Evolutionary conservation across 164 flowering plant genomes (phyloP), one percentile per base, ranked within the genome.

Genomic region (Chimonanthus praecox): DNA sequence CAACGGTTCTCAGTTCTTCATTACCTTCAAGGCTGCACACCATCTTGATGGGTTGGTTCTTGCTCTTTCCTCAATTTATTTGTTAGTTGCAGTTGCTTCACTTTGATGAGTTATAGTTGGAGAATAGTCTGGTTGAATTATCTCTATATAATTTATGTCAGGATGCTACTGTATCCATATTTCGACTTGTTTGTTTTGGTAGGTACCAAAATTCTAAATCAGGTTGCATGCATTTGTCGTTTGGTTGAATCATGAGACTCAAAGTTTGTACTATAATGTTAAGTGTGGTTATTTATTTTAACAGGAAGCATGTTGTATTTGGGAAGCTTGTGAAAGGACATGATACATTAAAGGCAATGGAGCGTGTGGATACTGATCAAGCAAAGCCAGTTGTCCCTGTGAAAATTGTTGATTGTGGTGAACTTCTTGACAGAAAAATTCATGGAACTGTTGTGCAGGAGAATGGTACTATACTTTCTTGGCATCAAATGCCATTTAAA

Each of bases 241-340:
- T 66, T 66, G 68, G 46, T 66, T 33, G 68, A 66, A 44, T 4
- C 13, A 45, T 44, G 45, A 43, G 47, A 11, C 20, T 33, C 15
- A 9, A 66, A 4, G 11, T 48, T 54, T 10, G 11, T n/a, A 54
- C 60, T n/a, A 46, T 44, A 33, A 33, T 66, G 47, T 66, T 66
- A 11, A 45, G n/a, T 66, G 46, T 66, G 68, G 61, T 74, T 64
- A 13, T 47, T 58, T 2, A 72, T 16, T 47, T 60, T 67, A 49
- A 78, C 90, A 96, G 99, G 86, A 90, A 89, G 80, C 80, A 80
- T 80, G 87, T 90, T 65, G 97, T 91, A 6, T 92, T 96, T 83
- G 99, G 99, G 68, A 92, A 90, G 83, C 91, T 96, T 75, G 87
- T 94, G 65, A 81, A 88, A 72, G 98, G 99, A 45, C 80, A 72